Conservation (phyloP, 2,329 filamentous ascomycete genomes). For the Scedosporium dehoogii region DNA sequence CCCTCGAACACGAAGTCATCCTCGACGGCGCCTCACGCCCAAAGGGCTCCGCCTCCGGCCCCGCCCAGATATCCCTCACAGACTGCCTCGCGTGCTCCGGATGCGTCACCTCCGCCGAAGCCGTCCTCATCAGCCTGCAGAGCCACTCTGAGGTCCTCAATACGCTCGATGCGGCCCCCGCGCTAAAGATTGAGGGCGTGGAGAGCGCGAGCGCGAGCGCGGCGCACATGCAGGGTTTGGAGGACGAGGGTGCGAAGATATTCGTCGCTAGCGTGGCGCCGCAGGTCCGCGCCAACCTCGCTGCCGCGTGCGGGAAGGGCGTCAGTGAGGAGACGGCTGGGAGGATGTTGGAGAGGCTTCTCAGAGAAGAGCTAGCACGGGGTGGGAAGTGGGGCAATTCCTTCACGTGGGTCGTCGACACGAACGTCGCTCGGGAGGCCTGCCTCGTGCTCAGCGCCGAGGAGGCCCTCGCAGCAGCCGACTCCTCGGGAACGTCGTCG, state of each 20-base stretch:
- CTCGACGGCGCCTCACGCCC: conserved; percentile 70
- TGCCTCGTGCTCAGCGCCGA: conserved; percentile 72
- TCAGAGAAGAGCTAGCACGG: conserved; percentile 31
- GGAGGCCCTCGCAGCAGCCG: conserved; percentile 35
- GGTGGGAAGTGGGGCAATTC: conserved; percentile 60
- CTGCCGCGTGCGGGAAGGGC: conserved; percentile 66
- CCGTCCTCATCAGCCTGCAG: conserved; percentile 90
- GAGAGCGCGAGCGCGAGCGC: too few species aligned
- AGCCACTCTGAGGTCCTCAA: conserved; percentile 85
- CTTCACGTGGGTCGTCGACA: conserved; percentile 88
- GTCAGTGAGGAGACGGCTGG: conserved; percentile 66
- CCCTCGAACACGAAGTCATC: conserved; percentile 70
- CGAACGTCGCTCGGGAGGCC: conserved; percentile 71
- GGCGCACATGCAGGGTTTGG: conserved; percentile 38
- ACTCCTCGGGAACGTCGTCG: conserved; percentile 11
- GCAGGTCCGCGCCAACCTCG: conserved; percentile 80
- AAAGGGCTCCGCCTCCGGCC: conserved; percentile 43
- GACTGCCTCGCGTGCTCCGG: conserved; percentile 97
- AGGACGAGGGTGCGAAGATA: conserved; percentile 56
- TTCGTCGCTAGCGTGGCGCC: conserved; percentile 92
- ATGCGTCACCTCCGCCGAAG: conserved; percentile 94
- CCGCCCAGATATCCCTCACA: conserved; percentile 88
- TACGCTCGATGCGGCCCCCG: conserved; percentile 61
- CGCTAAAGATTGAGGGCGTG: conserved; percentile 28
- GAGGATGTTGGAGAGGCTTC: conserved; percentile 71